Evolutionary conservation across 1,139 yeast species (phyloP), one percentile per base, ranked within the genome.

Genomic region (Meyerozyma elateridarum): DNA sequence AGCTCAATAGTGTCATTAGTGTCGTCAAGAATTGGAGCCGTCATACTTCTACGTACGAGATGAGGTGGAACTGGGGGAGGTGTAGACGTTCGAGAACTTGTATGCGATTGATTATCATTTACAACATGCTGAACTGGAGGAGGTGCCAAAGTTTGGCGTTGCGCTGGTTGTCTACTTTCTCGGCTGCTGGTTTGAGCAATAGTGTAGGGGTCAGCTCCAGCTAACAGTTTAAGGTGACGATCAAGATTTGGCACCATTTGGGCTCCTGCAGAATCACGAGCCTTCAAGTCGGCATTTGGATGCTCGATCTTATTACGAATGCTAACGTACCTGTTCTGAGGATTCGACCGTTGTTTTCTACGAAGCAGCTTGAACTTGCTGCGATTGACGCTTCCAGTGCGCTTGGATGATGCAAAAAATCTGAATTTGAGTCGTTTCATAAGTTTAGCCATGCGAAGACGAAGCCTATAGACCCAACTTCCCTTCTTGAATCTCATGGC

Each of bases 1-100:
- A 59, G 44, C 14, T 51, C 54, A 5, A 49, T 43, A 18, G 59
- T 32, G 22, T 52, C 51, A 13, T 37, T 25, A 6, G 28, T 24
- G 8, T 29, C 32, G 15, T 28, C 32, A 7, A 29, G 15, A 5
- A 28, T 11, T 2, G 27, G 35, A 4, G 29, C 27, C 5, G 28
- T 29, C 19, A 17, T 12, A 17, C 25, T 22, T 13, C 28, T 29
- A 16, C 21, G 25, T n/a, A 24, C 25, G 6, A 25, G 27, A 16
- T 22, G 26, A 9, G 25, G 32, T 8, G 32, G 32, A 22, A 29
- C 32, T 15, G 25, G 32, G 6, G 32, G 32, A 15, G 27, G 27
- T 6, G 27, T 24, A 8, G 27, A 24, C n/a, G 7, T 12, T 13
- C n/a, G 16, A 12, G 27, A 24, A n/a, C n/a, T n/a, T n/a, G n/a